Evolutionary conservation across 139 green algal genomes (phyloP).

Genomic region (Desmodesmus armatus): DNA sequence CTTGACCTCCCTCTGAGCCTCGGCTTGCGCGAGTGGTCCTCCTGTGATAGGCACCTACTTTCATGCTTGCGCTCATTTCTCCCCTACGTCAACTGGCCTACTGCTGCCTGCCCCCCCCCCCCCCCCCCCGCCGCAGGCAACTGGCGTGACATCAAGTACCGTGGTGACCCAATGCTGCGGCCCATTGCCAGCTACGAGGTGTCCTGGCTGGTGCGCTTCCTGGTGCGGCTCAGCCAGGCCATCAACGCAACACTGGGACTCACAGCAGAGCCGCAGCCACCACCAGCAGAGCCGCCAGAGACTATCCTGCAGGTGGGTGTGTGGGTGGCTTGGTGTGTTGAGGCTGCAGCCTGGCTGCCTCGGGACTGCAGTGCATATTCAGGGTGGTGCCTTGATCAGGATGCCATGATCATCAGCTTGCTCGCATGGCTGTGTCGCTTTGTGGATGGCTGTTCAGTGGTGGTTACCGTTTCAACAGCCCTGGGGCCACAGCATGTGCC

Average conservation of each 20-base stretch:
- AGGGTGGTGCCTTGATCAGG: too few species aligned
- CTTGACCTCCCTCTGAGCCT: too few species aligned
- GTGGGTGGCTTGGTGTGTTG: background rate
- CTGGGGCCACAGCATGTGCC: too few species aligned
- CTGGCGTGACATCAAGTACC: constrained; percentile 71
- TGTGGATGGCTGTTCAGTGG: background rate
- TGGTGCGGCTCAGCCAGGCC: constrained; percentile 63
- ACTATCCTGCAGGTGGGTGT: constrained; percentile 55
- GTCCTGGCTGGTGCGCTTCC: constrained; percentile 69
- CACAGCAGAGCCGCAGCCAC: constrained; percentile 25
- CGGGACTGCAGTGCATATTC: too few species aligned
- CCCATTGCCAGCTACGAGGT: constrained; percentile 85
- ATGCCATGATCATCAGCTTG: too few species aligned
- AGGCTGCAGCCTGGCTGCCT: too few species aligned
- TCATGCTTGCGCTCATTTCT: background rate
- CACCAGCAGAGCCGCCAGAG: constrained; percentile 59
- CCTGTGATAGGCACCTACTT: background rate
- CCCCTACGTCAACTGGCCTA: background rate
- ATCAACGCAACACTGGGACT: constrained; percentile 71
- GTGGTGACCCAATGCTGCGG: constrained; percentile 80
- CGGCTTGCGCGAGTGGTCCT: too few species aligned
- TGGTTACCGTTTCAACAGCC: too few species aligned
- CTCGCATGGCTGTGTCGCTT: background rate
- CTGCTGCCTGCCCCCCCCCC: background rate
- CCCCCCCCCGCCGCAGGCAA: constrained; percentile 45